These are phyloP conservation scores for Colletotrichum incanum DNA, from an alignment of 2,329 filamentous ascomycete species.

Conservation along the genomic window DNA sequence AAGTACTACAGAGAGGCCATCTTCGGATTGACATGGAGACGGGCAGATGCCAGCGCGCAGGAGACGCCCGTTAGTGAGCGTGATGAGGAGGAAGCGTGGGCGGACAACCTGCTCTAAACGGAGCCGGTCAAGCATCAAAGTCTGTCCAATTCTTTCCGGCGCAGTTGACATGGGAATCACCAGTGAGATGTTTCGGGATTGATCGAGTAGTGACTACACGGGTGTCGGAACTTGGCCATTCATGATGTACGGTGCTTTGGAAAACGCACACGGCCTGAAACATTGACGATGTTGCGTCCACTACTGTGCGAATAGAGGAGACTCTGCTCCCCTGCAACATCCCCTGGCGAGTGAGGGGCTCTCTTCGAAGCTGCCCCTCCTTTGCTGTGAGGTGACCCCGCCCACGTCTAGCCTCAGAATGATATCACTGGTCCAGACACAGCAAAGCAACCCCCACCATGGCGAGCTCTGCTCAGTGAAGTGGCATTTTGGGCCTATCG, in stretches of 20 bases:
- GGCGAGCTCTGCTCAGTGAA: constrained; percentile 19
- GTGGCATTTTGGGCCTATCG: constrained; percentile 23
- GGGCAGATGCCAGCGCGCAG: constrained; percentile 19
- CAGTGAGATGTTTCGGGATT: neutral
- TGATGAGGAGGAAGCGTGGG: constrained; percentile 43
- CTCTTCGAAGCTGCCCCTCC: constrained; percentile 35
- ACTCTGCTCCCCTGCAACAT: neutral
- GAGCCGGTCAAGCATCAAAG: neutral
- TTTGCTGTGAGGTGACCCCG: constrained; percentile 21
- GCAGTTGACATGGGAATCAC: neutral
- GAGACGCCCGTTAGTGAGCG: constrained; percentile 41
- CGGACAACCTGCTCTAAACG: constrained; percentile 40
- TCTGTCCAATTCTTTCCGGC: neutral
- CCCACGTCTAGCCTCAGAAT: constrained; percentile 34
- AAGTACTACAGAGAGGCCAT: constrained; percentile 83
- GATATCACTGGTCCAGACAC: constrained; percentile 38
- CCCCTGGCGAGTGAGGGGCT: constrained; percentile 32
- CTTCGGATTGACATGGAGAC: constrained; percentile 63
- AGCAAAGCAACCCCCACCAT: constrained; percentile 30
- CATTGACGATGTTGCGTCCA: neutral
- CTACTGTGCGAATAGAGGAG: constrained; percentile 7
- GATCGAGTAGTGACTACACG: neutral
- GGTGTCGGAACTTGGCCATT: neutral
- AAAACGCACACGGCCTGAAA: no score
- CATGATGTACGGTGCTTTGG: neutral